These are phyloP conservation scores for Picea sitchensis DNA, from an alignment of 75 land plant species.

Conservation along the genomic window DNA sequence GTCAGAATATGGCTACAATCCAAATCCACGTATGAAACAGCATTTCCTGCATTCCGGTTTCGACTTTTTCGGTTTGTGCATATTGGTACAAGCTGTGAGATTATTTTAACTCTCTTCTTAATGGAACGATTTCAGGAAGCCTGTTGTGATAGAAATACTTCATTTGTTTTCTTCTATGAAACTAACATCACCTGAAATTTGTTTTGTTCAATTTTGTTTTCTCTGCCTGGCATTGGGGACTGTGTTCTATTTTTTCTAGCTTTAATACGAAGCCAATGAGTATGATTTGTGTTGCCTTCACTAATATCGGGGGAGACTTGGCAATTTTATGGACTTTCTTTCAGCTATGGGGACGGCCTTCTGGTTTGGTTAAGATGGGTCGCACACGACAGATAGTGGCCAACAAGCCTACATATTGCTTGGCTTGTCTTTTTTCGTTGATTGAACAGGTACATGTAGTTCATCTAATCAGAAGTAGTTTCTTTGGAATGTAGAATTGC, in stretches of 20 bases:
- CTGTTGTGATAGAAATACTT: not conserved
- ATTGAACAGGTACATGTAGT: slow-evolving; percentile 69
- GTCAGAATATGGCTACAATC: not conserved
- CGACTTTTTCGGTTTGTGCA: not conserved
- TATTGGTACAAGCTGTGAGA: not conserved
- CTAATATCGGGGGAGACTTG: not conserved
- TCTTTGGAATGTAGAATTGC: not conserved
- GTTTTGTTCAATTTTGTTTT: not conserved
- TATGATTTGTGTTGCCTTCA: not conserved
- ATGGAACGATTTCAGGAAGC: not conserved
- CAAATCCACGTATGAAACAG: too few species aligned
- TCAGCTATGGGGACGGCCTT: slow-evolving; percentile 63
- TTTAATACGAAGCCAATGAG: not conserved
- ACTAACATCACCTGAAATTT: not conserved
- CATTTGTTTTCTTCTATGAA: not conserved
- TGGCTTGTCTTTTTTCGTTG: slow-evolving; percentile 82
- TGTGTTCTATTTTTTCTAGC: not conserved
- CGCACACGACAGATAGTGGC: slow-evolving; percentile 24
- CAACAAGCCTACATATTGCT: slow-evolving; percentile 62
- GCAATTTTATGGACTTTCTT: not conserved
- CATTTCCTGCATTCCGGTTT: not conserved
- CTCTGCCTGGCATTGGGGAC: not conserved
- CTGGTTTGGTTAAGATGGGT: slow-evolving; percentile 44
- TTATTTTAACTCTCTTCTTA: not conserved
- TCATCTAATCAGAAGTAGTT: not conserved